phyloP scores from a whole-genome alignment of 2,329 filamentous ascomycete species.

The Coleophoma eucalyptorum region DNA sequence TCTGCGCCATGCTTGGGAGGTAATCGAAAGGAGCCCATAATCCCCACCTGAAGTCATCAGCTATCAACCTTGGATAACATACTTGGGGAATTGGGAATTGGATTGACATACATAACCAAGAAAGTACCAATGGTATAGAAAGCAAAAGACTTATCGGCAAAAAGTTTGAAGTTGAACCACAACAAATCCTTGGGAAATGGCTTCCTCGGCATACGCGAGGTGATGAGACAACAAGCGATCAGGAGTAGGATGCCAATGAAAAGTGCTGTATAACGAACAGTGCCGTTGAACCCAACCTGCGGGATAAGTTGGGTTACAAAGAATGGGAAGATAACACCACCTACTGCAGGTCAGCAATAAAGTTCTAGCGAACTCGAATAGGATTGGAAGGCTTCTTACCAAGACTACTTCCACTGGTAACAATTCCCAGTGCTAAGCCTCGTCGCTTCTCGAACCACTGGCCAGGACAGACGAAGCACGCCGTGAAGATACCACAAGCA shows the following conservation, averaged over 20 bases:
- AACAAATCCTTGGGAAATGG: slow-evolving; percentile 20
- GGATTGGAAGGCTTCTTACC: slow-evolving; percentile 39
- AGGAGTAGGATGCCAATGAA: slow-evolving; percentile 56
- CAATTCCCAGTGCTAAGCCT: slow-evolving; percentile 41
- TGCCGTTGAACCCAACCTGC: slow-evolving; percentile 58
- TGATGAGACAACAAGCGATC: slow-evolving; percentile 44
- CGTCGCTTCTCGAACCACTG: slow-evolving; percentile 45
- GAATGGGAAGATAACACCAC: slow-evolving; percentile 13
- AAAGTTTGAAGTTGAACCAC: slow-evolving; percentile 59
- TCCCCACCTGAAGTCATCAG: slow-evolving; percentile 37
- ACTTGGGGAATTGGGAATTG: slow-evolving; percentile 16
- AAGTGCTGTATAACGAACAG: slow-evolving; percentile 60
- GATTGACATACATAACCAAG: slow-evolving; percentile 40
- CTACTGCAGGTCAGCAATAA: slow-evolving; percentile 20
- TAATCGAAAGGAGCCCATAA: slow-evolving; percentile 51
- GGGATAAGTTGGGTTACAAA: slow-evolving; percentile 17
- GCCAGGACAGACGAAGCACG: slow-evolving; percentile 32
- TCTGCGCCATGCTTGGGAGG: slow-evolving; percentile 21
- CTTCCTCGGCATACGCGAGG: slow-evolving; percentile 12
- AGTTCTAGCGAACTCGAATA: neutral
- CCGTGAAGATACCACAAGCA: slow-evolving; percentile 39
- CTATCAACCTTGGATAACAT: neutral
- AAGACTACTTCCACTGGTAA: slow-evolving; percentile 40
- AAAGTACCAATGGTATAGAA: slow-evolving; percentile 65
- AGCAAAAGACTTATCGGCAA: slow-evolving; percentile 55